Conservation (phyloP, 768 basidiomycete species). For the Daedaleopsis sinensis region DNA sequence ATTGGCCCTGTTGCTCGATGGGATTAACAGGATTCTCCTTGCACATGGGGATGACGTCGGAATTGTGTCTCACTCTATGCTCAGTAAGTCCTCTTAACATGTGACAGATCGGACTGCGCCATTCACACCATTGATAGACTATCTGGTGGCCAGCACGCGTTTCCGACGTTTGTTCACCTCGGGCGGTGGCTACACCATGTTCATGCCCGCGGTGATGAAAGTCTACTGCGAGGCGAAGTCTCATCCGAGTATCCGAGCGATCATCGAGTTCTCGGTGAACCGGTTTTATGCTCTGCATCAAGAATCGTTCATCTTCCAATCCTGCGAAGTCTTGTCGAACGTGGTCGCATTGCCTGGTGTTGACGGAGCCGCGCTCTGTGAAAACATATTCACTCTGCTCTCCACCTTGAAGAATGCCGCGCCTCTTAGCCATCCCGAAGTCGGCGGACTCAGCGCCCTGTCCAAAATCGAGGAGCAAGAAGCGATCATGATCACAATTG, state of each 20-base stretch:
- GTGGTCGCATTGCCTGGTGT: constrained; percentile 51
- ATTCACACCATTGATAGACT: constrained; percentile 14
- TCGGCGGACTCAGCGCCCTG: constrained; percentile 66
- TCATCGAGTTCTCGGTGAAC: constrained; percentile 71
- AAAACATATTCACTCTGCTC: constrained; percentile 60
- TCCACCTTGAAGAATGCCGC: constrained; percentile 52
- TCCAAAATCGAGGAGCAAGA: constrained; percentile 71
- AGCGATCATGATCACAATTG: constrained; percentile 66
- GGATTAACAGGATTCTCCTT: constrained; percentile 69
- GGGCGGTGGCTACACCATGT: constrained; percentile 71
- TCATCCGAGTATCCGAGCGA: constrained; percentile 59
- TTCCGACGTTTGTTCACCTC: constrained; percentile 77
- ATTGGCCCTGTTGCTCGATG: constrained; percentile 66
- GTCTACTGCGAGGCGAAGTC: constrained; percentile 64
- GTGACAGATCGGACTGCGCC: no score
- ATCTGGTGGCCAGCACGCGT: constrained; percentile 76
- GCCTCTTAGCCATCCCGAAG: constrained; percentile 45
- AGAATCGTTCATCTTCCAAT: constrained; percentile 76
- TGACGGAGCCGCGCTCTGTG: constrained; percentile 55
- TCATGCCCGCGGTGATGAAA: constrained; percentile 74
- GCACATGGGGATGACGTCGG: constrained; percentile 73
- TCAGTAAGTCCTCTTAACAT: constrained; percentile 51
- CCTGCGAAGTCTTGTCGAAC: constrained; percentile 62
- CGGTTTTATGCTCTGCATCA: constrained; percentile 76
- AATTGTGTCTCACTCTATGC: constrained; percentile 74